Evolutionary conservation across 495 filamentous ascomycete species (phyloP), one percentile per base, ranked within the genome.

Genomic region (Penicillium fimorum): DNA sequence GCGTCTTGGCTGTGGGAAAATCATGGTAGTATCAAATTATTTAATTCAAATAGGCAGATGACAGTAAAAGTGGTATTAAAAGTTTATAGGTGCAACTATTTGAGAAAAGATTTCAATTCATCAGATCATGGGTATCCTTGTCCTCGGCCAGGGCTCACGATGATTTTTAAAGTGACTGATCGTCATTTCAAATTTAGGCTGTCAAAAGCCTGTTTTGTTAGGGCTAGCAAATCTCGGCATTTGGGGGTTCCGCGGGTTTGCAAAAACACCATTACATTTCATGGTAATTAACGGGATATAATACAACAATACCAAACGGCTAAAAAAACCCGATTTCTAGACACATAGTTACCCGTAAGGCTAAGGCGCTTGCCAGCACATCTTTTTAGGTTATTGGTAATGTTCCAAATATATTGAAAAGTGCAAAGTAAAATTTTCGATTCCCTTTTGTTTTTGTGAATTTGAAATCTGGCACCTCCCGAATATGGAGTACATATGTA

Each of bases 291-390:
- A 22, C 9, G 15, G 8, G 5, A 2, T n/a, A 6, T 1, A 32
- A 45, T 38, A 54, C 42, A 25, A 3, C 35, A 12, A 41, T 49
- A 56, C 35, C 32, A 11, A 10, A 8, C 10, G 27, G 47, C n/a
- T n/a, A 29, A 25, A 46, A 50, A 40, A 25, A 17, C 40, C 40
- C 32, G 10, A 57, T 32, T 48, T 27, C 13, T 32, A 40, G 32
- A 20, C 22, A 22, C 22, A 22, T 27, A 27, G 3, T 27, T 27
- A 4, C 25, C 25, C 3, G 25, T 27, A 27, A 35, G 24, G 42
- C 42, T 15, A 44, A 27, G 56, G 29, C 51, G 55, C 60, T 63
- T 63, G 61, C 57, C 61, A 60, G 57, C 61, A 46, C 61, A 60
- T 29, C 11, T 17, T 27, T 6, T 12, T 24, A n/a, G 17, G 2